Evolutionary conservation across 495 filamentous ascomycete genomes (phyloP), one percentile per base, ranked within the genome.

Genomic region (Pseudevernia furfuracea): DNA sequence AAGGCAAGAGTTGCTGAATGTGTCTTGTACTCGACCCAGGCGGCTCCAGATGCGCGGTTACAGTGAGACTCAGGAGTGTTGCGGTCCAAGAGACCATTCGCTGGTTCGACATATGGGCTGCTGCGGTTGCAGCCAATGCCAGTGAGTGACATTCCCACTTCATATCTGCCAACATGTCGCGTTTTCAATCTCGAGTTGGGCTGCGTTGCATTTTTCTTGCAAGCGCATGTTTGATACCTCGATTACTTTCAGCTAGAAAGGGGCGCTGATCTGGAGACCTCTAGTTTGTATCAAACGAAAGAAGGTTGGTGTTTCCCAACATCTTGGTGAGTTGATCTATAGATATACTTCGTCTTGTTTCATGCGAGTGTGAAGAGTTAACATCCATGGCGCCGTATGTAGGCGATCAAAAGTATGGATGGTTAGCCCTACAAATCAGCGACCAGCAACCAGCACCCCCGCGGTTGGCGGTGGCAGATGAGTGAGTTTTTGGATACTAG

Each of bases 91-190:
- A 58, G 34, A 58, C 56, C 0, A 58, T 58, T 3, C n/a, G 56
- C 11, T 58, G 56, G 56, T 21, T 38, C 9, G 56, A 58, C 38
- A 37, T 58, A 15, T 58, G 56, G 56, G 25, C 56, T 38, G 56
- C 34, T n/a, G 34, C 34, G 34, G 38, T 37, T 39, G 56, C 34
- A 1, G 38, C 23, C 17, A 23, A 58, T 58, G 19, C 56, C 8
- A 58, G 56, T 58, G 14, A 58, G 56, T 41, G 21, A 17, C 19
- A 11, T 7, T 28, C 19, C 34, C 28, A 1, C 25, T 6, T 48
- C n/a, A 23, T 10, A 23, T 48, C 21, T 11, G 43, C 21, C 43
- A 46, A 19, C 12, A 19, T 41, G 39, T 10, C 21, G 19, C 21
- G 9, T n/a, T n/a, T 21, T 46, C 43, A 8, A n/a, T 46, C 21